A percentile compares a stretch with the other conserved stretches of the same genome.
phyloP scores from a whole-genome alignment of 2,329 filamentous ascomycete species.

The Botryosphaeria agaves region DNA sequence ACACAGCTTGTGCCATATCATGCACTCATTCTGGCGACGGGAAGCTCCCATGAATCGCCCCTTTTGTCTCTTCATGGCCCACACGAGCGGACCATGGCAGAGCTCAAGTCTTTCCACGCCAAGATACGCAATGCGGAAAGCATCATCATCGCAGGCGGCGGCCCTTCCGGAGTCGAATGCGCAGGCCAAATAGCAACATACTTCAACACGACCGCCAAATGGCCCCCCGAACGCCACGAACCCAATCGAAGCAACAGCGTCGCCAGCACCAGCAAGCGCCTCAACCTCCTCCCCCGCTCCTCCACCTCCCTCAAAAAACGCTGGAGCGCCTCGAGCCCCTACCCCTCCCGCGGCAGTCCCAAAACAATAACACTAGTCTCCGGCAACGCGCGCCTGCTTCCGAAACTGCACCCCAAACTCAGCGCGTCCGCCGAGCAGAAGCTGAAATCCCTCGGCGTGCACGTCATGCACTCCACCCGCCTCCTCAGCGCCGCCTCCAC shows the following conservation, averaged over 20 bases:
- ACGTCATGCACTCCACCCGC: constrained; percentile 12
- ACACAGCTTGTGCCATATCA: constrained; percentile 14
- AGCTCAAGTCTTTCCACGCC: constrained; percentile 13
- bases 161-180: constrained; percentile 17
- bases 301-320: constrained; percentile 4
- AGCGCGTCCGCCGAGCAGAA: constrained; percentile 14
- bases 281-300: constrained; percentile 3
- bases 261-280: neutral
- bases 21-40: constrained; percentile 19
- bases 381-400: constrained; percentile 13
- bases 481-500: constrained; percentile 7
- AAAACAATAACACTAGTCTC: constrained; percentile 17
- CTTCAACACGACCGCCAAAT: constrained; percentile 7
- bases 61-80: constrained; percentile 16
- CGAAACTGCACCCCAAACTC: constrained; percentile 10
- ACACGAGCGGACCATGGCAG: constrained; percentile 16
- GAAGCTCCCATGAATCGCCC: constrained; percentile 16
- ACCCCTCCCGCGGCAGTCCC: constrained; percentile 3
- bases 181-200: constrained; percentile 17
- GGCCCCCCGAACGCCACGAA: constrained; percentile 11
- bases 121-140: constrained; percentile 10
- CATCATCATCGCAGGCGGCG: constrained; percentile 19
- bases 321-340: neutral
- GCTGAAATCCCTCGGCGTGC: constrained; percentile 14
- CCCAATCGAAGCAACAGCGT: neutral